Conservation (phyloP, 352 stramenopile species). For the Pythium insidiosum region DNA sequence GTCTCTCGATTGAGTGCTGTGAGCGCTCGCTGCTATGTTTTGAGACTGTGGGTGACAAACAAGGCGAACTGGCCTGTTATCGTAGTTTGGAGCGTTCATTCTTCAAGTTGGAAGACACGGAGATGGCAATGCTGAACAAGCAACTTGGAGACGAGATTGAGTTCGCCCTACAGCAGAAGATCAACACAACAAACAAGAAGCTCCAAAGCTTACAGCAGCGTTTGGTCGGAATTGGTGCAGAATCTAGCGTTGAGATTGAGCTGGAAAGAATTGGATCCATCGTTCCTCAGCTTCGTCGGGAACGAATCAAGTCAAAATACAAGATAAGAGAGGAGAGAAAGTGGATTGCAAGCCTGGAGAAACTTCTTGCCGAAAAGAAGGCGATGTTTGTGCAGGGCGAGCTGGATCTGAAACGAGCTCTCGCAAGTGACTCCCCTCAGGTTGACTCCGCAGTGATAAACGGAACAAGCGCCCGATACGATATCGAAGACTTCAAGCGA, state of each 20-base stretch:
- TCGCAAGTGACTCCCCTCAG: slow-evolving; percentile 50
- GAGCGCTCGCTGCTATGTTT: slow-evolving; percentile 46
- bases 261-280: slow-evolving; percentile 62
- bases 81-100: slow-evolving; percentile 43
- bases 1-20: slow-evolving; percentile 43
- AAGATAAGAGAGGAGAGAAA: slow-evolving; percentile 50
- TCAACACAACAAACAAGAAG: slow-evolving; percentile 21
- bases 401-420: slow-evolving; percentile 51
- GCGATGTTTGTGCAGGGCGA: slow-evolving; percentile 44
- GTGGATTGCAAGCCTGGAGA: slow-evolving; percentile 37
- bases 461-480: slow-evolving; percentile 46
- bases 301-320: slow-evolving; percentile 51
- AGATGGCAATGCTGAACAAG: slow-evolving; percentile 34
- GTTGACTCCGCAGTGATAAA: slow-evolving; percentile 65
- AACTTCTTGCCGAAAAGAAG: slow-evolving; percentile 50
- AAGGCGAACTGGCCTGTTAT: slow-evolving; percentile 46
- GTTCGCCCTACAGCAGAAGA: slow-evolving; percentile 46
- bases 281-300: slow-evolving; percentile 41
- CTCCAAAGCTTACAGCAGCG: slow-evolving; percentile 41
- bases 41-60: slow-evolving; percentile 29
- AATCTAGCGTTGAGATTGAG: slow-evolving; percentile 49
- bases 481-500: slow-evolving; percentile 71
- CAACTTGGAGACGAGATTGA: slow-evolving; percentile 59
- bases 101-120: slow-evolving; percentile 35
- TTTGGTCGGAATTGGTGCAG: slow-evolving; percentile 49